A percentile compares a stretch with the other conserved stretches of the same genome.
Conservation (phyloP, 331 rosid genomes). For the Acacia concinna region DNA sequence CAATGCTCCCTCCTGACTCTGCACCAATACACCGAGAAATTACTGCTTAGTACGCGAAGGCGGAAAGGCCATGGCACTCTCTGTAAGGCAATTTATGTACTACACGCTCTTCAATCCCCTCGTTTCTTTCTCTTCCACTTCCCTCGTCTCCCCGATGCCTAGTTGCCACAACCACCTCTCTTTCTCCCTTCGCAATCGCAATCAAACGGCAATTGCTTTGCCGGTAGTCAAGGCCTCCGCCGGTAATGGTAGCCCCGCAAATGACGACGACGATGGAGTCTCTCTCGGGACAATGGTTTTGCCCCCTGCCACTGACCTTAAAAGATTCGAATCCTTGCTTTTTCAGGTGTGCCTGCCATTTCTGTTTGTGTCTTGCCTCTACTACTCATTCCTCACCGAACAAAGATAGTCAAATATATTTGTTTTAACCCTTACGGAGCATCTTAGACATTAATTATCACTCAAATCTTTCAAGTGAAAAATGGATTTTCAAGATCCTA, state of each 20-base stretch:
- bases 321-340: constrained; percentile 66
- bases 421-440: neutral
- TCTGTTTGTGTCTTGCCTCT: neutral
- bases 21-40: neutral
- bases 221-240: constrained; percentile 46
- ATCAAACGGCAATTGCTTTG: neutral
- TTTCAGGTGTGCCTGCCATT: constrained; percentile 58
- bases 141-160: constrained; percentile 20
- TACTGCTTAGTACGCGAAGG: neutral
- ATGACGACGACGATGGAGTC: constrained; percentile 61
- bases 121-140: constrained; percentile 31
- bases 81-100: constrained; percentile 32
- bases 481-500: neutral
- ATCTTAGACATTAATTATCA: neutral
- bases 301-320: constrained; percentile 58
- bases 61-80: constrained; percentile 44
- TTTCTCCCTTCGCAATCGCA: constrained; percentile 26
- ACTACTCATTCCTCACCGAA: too few relatives aligned
- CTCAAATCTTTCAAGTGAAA: neutral
- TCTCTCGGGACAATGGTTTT: constrained; percentile 85
- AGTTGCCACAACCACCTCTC: constrained; percentile 22
- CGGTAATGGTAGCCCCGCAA: constrained; percentile 34
- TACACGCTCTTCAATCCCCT: constrained; percentile 31
- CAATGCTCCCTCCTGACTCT: neutral
- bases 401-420: neutral